Percentiles rank a stretch among this genome's conserved stretches.
Evolutionary conservation across 1,284 basidiomycete species (phyloP).

Genomic region (Apiotrichum porosum): DNA sequence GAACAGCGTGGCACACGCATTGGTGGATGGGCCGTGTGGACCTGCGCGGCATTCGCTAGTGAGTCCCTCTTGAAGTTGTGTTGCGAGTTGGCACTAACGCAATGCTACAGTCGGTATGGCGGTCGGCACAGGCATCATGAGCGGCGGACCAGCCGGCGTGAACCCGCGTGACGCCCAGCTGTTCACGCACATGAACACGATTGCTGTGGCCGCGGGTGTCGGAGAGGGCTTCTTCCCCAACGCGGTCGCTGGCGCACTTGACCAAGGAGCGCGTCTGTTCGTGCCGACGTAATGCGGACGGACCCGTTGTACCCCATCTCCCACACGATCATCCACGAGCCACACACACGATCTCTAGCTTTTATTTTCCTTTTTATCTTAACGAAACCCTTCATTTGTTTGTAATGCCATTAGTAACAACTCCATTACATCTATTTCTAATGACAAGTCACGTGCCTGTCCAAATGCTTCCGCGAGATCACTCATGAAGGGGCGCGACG

Average conservation of each 20-base stretch:
- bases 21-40: no score
- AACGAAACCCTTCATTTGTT: background rate
- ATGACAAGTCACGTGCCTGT: background rate
- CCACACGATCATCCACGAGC: no score
- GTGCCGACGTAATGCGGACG: background rate
- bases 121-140: conserved; percentile 17
- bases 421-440: background rate
- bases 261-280: conserved; percentile 1
- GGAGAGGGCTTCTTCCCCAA: conserved; percentile 36
- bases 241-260: background rate
- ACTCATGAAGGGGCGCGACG: background rate
- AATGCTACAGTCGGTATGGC: conserved; percentile 27
- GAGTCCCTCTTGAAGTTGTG: no score
- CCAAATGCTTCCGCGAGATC: background rate
- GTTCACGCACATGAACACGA: conserved; percentile 32
- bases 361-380: background rate
- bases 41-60: no score
- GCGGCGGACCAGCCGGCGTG: conserved; percentile 13
- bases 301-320: background rate
- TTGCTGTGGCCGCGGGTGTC: conserved; percentile 26
- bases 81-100: no score
- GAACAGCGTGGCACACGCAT: no score
- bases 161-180: conserved; percentile 29
- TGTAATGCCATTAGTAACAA: no score
- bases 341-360: background rate